Evolutionary conservation across 2,329 filamentous ascomycete species (phyloP), one percentile per base, ranked within the genome.

Genomic region (Anisogramma anomala): DNA sequence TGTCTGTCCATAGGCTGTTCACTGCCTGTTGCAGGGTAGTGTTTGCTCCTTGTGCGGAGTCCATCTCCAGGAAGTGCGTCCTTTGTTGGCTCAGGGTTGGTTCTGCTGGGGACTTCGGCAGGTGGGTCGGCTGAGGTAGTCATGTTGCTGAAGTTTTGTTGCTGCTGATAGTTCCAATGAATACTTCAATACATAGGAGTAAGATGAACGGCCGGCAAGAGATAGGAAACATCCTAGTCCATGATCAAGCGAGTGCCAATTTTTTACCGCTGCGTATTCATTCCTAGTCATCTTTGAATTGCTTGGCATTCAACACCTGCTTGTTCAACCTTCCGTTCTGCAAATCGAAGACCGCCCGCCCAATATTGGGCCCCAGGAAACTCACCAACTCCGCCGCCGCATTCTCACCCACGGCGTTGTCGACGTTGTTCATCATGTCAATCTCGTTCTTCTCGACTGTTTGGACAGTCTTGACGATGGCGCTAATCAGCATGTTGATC

Each of bases 361-460:
- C 72, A 3, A 77, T 59, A 31, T 68, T 69, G 5, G 71, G 64
- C 0, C 74, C 74, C 6, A 78, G 53, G 39, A 76, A 77, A 2
- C 72, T 71, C 23, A 64, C 64, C 3, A 77, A 58, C 41, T 73
- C 64, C 6, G 60, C 54, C 0, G 57, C 52, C 40, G 74, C 65
- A 2, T 55, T 53, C 8, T 65, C 62, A 38, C 50, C 52, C 1
- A 50, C 42, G 17, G 11, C 23, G 13, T 28, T 20, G 27, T 67
- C 64, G 15, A 65, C 56, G 1, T 62, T 62, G 39, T 68, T 63
- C 40, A 59, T 52, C 45, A 59, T 53, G 7, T 55, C 46, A 13
- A 57, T 51, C 20, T 55, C 48, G 2, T 54, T 55, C 15, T 59
- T 58, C 1, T 59, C 55, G 8, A 77, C 56, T 0, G 66, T 67